Conservation (phyloP, 2,329 filamentous ascomycete species). For the Thelonectria rubi region DNA sequence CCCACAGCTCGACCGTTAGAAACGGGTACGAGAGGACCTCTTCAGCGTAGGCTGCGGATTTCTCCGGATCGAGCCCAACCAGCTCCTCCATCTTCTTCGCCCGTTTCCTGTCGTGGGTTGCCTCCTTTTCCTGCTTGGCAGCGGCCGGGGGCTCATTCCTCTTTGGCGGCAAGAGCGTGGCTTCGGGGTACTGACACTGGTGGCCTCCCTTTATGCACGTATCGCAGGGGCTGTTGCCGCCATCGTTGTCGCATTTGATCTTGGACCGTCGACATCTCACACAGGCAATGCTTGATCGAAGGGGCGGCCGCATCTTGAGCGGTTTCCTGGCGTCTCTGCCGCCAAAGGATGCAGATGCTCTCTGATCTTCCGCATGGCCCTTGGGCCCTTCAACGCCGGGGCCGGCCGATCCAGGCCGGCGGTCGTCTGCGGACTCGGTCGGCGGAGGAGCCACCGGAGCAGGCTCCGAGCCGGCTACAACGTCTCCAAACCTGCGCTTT, state of each 20-base stretch:
- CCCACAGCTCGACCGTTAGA: slow-evolving; percentile 72
- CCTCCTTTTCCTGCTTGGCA: slow-evolving; percentile 53
- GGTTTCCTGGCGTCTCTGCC: slow-evolving; percentile 29
- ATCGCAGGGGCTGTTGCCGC: slow-evolving; percentile 75
- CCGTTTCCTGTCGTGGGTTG: slow-evolving; percentile 60
- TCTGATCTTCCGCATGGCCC: slow-evolving; percentile 27
- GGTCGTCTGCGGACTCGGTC: slow-evolving; percentile 18
- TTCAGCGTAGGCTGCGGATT: slow-evolving; percentile 54
- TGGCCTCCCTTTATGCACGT: slow-evolving; percentile 76
- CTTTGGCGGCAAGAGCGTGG: slow-evolving; percentile 49
- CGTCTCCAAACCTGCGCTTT: slow-evolving; percentile 32
- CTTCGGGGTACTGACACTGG: slow-evolving; percentile 75
- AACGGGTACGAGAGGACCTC: slow-evolving; percentile 70
- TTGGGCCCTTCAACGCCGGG: slow-evolving; percentile 15
- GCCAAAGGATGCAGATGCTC: slow-evolving; percentile 4
- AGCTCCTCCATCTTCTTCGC: slow-evolving; percentile 55
- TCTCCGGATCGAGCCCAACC: slow-evolving; percentile 50
- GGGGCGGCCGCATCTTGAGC: slow-evolving; percentile 53
- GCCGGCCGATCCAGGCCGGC: slow-evolving; percentile 20
- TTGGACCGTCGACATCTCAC: slow-evolving; percentile 80
- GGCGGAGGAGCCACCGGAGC: slow-evolving; percentile 16
- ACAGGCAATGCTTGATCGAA: slow-evolving; percentile 85
- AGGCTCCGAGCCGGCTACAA: slow-evolving; percentile 26
- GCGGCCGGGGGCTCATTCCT: slow-evolving; percentile 51
- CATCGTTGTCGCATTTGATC: slow-evolving; percentile 86